Base-by-base conservation (phyloP, 2,329 filamentous ascomycete genomes). In the Sclerotinia trifoliorum region DNA sequence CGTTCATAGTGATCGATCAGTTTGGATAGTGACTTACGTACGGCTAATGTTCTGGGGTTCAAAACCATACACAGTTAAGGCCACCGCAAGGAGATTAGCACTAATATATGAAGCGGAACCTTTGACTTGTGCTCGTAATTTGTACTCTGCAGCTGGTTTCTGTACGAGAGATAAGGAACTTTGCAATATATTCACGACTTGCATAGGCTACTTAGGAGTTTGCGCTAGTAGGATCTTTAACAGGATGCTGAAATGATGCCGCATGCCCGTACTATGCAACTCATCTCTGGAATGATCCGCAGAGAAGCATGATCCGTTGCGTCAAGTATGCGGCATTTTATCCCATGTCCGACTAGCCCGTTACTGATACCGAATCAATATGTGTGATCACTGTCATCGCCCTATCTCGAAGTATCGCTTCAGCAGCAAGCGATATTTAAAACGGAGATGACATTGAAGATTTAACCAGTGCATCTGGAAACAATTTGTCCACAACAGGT, bases 221-320 rank as follows among this genome's bases (percentile, higher is more conserved):
- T 63, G 15, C 21, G 32, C 60, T 51, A 39, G 60, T 46, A 21
- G 60, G 24, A 17, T 49, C 29, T 4, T 26, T 63, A 5, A 51
- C 46, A 42, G 46, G 46, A 39, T 63, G 60, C 17, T 63, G 46
- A 10, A 21, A 63, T 11, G 5, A 63, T 63, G n/a, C 60, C n/a
- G 32, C 32, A 8, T 51, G 19, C 17, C 48, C 46, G 26, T 39
- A 63, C 21, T 51, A 46, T 26, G 60, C 60, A 48, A 52, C 29
- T 39, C 51, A 26, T 39, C 46, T 51, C 17, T 63, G 60, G 60
- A 39, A 42, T 10, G 26, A 39, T 26, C 60, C 46, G 35, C 60
- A 63, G 39, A 63, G 60, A 42, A 63, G 60, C n/a, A 63, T 51
- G 46, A 39, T 42, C 19, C 60, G 60, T 11, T 63, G 60, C 7